These are phyloP conservation scores for Carex cristatella DNA, from an alignment of 176 grass and related monocot species.

Conservation along the genomic window DNA sequence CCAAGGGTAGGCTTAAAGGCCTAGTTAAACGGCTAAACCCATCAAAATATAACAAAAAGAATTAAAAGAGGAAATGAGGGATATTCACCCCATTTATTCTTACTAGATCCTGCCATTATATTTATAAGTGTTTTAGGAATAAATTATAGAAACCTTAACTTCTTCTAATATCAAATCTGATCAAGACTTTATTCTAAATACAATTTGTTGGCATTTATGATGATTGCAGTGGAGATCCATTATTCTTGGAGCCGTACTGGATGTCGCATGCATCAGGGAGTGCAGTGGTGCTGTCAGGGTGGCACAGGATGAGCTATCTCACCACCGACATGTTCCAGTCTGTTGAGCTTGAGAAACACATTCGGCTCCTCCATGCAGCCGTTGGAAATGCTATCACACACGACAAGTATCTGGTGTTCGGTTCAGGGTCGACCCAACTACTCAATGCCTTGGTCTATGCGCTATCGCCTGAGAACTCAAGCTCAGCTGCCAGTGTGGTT, in stretches of 20 bases:
- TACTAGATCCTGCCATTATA: too few relatives aligned
- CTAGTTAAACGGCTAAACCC: too few relatives aligned
- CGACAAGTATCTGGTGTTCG: constrained; percentile 53
- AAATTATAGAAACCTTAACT: not conserved
- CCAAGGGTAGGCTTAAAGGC: too few relatives aligned
- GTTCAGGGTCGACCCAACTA: constrained; percentile 36
- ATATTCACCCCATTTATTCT: too few relatives aligned
- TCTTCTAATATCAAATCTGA: not conserved
- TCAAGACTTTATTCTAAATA: not conserved
- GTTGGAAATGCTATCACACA: constrained; percentile 50
- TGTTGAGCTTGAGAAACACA: constrained; percentile 47
- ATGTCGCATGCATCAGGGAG: constrained; percentile 42
- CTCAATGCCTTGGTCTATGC: constrained; percentile 64
- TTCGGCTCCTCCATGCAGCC: constrained; percentile 44
- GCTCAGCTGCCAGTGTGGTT: constrained; percentile 41
- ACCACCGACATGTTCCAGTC: constrained; percentile 35
- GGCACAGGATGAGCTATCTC: constrained; percentile 61
- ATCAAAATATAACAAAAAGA: too few relatives aligned
- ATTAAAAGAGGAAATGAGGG: too few relatives aligned
- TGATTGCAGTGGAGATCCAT: constrained; percentile 42
- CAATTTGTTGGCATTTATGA: not conserved
- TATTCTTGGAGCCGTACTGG: constrained; percentile 90
- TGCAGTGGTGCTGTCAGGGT: constrained; percentile 59
- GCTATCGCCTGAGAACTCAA: constrained; percentile 33
- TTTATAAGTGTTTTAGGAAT: not conserved